Conservation (phyloP, 495 filamentous ascomycete genomes). For the Aspergillus haitiensis region DNA sequence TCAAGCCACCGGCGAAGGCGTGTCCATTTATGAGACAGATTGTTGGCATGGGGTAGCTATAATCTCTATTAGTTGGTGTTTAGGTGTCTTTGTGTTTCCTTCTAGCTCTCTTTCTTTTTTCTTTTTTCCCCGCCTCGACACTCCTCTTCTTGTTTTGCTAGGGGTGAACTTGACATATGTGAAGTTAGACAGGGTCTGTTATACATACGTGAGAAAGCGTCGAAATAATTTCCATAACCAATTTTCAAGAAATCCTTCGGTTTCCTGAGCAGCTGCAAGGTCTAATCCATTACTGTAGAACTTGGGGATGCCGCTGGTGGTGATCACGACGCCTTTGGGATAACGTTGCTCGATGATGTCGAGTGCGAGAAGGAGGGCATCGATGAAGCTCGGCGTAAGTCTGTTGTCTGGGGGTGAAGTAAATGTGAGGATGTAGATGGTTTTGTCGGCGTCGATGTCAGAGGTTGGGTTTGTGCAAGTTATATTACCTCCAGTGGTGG, state of each 20-base stretch:
- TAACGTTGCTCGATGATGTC: constrained; percentile 69
- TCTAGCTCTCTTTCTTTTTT: not conserved
- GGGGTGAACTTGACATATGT: no score
- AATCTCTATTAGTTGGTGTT: constrained; percentile 27
- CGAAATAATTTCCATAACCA: constrained; percentile 59
- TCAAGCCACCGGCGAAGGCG: constrained; percentile 75
- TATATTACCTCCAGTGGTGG: constrained; percentile 51
- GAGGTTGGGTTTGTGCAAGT: constrained; percentile 57
- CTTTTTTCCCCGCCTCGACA: no score
- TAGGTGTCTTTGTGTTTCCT: constrained; percentile 12
- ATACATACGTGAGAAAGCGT: constrained; percentile 59
- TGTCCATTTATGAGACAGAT: constrained; percentile 77
- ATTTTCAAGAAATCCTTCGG: constrained; percentile 53
- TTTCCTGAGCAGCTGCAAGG: constrained; percentile 53
- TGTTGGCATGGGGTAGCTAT: constrained; percentile 74
- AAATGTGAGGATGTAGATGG: constrained; percentile 74
- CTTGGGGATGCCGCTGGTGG: constrained; percentile 70
- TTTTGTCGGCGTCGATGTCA: constrained; percentile 26
- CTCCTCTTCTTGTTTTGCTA: no score
- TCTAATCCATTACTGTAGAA: constrained; percentile 85
- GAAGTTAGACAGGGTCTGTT: not conserved
- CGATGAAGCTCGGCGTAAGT: constrained; percentile 64
- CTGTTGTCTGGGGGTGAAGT: constrained; percentile 71
- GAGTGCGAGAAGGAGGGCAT: constrained; percentile 64
- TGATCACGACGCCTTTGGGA: constrained; percentile 68